Percentiles rank a stretch among this genome's conserved stretches.
Conservation (phyloP, 768 basidiomycete species). For the Lentinula lateritia region DNA sequence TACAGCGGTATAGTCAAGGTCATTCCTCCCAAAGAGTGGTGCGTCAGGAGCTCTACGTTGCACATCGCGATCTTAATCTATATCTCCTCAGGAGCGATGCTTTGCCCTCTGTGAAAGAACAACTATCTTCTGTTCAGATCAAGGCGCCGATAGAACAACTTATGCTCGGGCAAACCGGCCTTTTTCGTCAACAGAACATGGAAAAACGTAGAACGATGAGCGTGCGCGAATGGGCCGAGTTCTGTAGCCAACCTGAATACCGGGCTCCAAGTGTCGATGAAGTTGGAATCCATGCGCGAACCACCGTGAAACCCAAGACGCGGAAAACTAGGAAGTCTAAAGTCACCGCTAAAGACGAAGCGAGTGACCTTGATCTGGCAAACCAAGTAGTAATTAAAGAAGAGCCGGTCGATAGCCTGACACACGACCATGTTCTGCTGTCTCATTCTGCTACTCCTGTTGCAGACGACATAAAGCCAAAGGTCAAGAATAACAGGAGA, state of each 20-base stretch:
- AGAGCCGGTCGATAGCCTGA: conserved; percentile 36
- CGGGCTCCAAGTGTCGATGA: conserved; percentile 71
- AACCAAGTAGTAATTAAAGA: conserved; percentile 34
- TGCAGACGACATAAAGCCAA: conserved; percentile 10
- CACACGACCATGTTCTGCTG: neutral
- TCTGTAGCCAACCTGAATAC: conserved; percentile 66
- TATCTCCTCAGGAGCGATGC: conserved; percentile 51
- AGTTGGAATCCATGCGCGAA: conserved; percentile 47
- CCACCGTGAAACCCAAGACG: conserved; percentile 25
- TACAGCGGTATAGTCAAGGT: conserved; percentile 93
- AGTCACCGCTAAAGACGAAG: conserved; percentile 25
- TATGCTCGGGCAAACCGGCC: conserved; percentile 80
- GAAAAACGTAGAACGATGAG: conserved; percentile 83
- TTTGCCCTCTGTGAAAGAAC: conserved; percentile 66
- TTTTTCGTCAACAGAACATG: conserved; percentile 88
- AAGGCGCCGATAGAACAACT: conserved; percentile 90
- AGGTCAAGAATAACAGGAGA: conserved; percentile 29
- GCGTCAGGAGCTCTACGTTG: conserved; percentile 22
- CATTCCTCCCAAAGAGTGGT: conserved; percentile 95
- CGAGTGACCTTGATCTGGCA: conserved; percentile 34
- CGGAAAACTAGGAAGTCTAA: conserved; percentile 40
- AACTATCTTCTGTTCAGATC: conserved; percentile 72
- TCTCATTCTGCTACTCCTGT: conserved; percentile 5
- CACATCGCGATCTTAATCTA: conserved; percentile 14
- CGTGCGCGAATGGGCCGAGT: conserved; percentile 82